A percentile compares a stretch with the other conserved stretches of the same genome.
Conservation (phyloP, 2,329 filamentous ascomycete genomes). For the Corniculantispora saksenae region DNA sequence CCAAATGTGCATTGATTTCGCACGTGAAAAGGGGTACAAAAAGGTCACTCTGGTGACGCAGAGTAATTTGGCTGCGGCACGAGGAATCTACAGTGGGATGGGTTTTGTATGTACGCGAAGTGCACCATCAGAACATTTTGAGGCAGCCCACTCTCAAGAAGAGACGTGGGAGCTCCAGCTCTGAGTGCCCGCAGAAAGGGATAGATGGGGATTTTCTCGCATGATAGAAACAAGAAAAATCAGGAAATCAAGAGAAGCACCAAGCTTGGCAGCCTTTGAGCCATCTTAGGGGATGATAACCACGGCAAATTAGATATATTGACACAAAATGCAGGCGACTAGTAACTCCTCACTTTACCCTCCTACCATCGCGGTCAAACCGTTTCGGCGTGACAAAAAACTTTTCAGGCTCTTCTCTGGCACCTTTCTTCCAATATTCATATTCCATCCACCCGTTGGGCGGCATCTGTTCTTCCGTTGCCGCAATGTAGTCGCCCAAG, state of each 20-base stretch:
- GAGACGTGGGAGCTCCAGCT: conserved; percentile 22
- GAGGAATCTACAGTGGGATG: conserved; percentile 23
- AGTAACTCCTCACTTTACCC: neutral
- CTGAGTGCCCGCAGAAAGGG: neutral
- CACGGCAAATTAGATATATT: too few relatives aligned
- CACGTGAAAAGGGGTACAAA: conserved; percentile 24
- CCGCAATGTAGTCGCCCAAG: conserved; percentile 58
- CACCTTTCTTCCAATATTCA: conserved; percentile 57
- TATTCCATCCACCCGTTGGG: conserved; percentile 68
- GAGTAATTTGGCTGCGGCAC: conserved; percentile 21
- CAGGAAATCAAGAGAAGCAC: too few relatives aligned
- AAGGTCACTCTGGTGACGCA: conserved; percentile 25
- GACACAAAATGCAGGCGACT: too few relatives aligned
- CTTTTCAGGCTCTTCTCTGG: conserved; percentile 45
- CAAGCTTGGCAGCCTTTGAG: too few relatives aligned
- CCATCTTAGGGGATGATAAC: too few relatives aligned
- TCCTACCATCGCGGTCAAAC: neutral
- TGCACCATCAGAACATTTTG: conserved; percentile 4
- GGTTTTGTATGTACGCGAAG: conserved; percentile 23
- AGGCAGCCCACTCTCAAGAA: neutral
- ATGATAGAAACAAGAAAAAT: too few relatives aligned
- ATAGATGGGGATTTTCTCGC: too few relatives aligned
- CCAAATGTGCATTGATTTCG: conserved; percentile 23
- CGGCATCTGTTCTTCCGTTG: conserved; percentile 64
- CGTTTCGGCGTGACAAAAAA: conserved; percentile 30